A percentile compares a stretch with the other conserved stretches of the same genome.
Conservation (phyloP, 257 asterid genomes). For the Cordia subcordata region DNA sequence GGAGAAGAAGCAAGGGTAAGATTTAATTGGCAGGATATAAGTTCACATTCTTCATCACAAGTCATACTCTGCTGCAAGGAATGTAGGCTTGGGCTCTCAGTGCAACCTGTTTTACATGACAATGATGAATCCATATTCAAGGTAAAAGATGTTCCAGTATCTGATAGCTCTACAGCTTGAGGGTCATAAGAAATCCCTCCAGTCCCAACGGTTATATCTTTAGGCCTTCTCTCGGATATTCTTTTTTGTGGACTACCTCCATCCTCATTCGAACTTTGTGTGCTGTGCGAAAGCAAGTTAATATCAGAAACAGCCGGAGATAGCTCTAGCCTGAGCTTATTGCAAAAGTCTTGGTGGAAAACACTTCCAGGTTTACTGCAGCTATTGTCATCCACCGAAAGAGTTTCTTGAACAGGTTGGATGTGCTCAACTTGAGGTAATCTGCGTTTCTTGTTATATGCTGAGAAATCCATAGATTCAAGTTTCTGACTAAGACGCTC, state of each 20-base stretch:
- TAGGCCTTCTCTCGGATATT: conserved; percentile 41
- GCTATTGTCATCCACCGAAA: conserved; percentile 47
- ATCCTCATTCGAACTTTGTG: conserved; percentile 79
- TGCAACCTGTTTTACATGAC: conserved; percentile 27
- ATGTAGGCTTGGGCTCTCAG: conserved; percentile 38
- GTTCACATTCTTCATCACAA: conserved; percentile 51
- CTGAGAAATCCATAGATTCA: conserved; percentile 74
- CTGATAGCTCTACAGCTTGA: conserved; percentile 75
- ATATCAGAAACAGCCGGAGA: conserved; percentile 71
- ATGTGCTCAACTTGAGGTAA: conserved; percentile 56
- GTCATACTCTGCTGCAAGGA: conserved; percentile 35
- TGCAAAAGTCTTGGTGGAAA: conserved; percentile 46
- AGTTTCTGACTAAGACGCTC: conserved; percentile 67
- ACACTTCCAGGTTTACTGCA: conserved; percentile 37
- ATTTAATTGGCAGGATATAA: conserved; percentile 64
- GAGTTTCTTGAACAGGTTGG: conserved; percentile 41
- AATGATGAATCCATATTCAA: conserved; percentile 51
- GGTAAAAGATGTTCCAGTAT: conserved; percentile 61
- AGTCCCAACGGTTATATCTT: conserved; percentile 36
- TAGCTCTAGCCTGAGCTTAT: conserved; percentile 73
- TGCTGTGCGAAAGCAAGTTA: conserved; percentile 68
- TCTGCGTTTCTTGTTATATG: conserved; percentile 75
- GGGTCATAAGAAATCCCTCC: conserved; percentile 34
- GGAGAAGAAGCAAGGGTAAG: conserved; percentile 78
- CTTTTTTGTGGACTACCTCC: conserved; percentile 51